These are phyloP conservation scores for Piedraia hortae DNA, from an alignment of 2,329 filamentous ascomycete species.

Conservation along the genomic window DNA sequence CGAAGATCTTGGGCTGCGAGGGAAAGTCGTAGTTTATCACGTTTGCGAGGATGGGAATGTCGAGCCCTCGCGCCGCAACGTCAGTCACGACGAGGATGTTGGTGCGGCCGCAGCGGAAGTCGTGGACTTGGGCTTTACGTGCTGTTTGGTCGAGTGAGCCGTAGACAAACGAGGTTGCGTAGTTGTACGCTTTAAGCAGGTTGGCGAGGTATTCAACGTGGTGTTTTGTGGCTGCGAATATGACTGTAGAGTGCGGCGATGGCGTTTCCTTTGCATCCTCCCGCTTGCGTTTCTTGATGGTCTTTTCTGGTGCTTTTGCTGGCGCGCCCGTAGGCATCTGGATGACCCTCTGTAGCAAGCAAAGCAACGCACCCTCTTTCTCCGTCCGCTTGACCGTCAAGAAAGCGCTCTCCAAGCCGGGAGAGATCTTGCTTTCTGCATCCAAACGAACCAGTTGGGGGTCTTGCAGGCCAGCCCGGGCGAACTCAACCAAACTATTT, in stretches of 20 bases:
- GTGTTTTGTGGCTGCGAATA: slow-evolving; percentile 89
- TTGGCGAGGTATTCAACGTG: slow-evolving; percentile 79
- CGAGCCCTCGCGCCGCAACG: slow-evolving; percentile 85
- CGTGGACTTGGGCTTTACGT: slow-evolving; percentile 69
- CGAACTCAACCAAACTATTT: slow-evolving; percentile 85
- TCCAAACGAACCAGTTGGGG: slow-evolving; percentile 74
- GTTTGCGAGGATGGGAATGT: slow-evolving; percentile 86
- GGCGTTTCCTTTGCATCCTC: slow-evolving; percentile 38
- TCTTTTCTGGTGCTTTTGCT: slow-evolving; percentile 18
- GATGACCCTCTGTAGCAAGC: slow-evolving; percentile 76
- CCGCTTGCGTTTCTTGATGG: slow-evolving; percentile 47
- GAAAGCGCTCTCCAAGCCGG: slow-evolving; percentile 84
- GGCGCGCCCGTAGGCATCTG: slow-evolving; percentile 48
- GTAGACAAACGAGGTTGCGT: slow-evolving; percentile 79
- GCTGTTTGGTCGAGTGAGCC: slow-evolving; percentile 85
- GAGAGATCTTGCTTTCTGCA: slow-evolving; percentile 84
- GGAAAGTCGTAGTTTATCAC: slow-evolving; percentile 99
- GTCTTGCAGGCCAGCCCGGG: slow-evolving; percentile 73
- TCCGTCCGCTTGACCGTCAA: slow-evolving; percentile 80
- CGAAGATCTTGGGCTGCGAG: slow-evolving; percentile 83
- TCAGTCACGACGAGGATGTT: slow-evolving; percentile 92
- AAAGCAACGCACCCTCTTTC: slow-evolving; percentile 74
- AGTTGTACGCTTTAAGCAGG: slow-evolving; percentile 56
- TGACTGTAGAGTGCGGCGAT: slow-evolving; percentile 73
- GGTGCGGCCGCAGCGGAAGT: slow-evolving; percentile 58